Evolutionary conservation across 495 filamentous ascomycete genomes (phyloP).

Genomic region (Lepraria neglecta): DNA sequence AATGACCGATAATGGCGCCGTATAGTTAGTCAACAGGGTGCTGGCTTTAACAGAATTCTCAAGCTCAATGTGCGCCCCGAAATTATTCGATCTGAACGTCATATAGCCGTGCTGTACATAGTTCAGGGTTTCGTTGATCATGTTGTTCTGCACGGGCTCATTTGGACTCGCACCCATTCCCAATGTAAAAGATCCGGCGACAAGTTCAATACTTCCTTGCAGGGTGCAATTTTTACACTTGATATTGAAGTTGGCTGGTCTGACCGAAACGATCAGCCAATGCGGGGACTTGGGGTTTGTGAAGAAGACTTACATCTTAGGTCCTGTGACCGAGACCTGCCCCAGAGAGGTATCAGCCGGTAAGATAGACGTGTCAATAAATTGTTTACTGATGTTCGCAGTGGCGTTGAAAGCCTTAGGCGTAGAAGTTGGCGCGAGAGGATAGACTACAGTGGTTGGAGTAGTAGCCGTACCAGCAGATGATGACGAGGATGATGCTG

Average conservation of each 20-base stretch:
- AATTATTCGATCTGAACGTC: conserved; percentile 25
- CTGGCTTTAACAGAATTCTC: conserved; percentile 23
- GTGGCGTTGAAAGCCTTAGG: conserved; percentile 18
- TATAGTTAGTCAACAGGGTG: conserved; percentile 15
- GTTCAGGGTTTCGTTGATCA: conserved; percentile 18
- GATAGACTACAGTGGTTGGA: conserved; percentile 9
- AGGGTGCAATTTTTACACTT: conserved; percentile 33
- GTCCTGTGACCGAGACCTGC: conserved; percentile 7
- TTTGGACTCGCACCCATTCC: conserved; percentile 3
- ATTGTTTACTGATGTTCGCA: conserved; percentile 16
- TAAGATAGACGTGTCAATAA: conserved; percentile 21
- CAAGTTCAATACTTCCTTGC: conserved; percentile 29
- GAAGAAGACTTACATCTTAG: conserved; percentile 14
- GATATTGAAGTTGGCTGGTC: conserved; percentile 23
- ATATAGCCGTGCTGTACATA: conserved; percentile 29
- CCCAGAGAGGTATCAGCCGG: conserved; percentile 20
- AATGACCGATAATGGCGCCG: conserved; percentile 28
- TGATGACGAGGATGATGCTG: not conserved
- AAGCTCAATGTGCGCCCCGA: conserved; percentile 33
- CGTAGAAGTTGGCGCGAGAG: conserved; percentile 14
- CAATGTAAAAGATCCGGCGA: conserved; percentile 26
- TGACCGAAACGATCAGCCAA: not conserved
- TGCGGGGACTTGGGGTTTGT: no score
- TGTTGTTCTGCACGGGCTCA: conserved; percentile 6
- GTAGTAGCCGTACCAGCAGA: conserved; percentile 8